phyloP scores from a whole-genome alignment of 805 yeast genomes.

The Teunomyces stri region DNA sequence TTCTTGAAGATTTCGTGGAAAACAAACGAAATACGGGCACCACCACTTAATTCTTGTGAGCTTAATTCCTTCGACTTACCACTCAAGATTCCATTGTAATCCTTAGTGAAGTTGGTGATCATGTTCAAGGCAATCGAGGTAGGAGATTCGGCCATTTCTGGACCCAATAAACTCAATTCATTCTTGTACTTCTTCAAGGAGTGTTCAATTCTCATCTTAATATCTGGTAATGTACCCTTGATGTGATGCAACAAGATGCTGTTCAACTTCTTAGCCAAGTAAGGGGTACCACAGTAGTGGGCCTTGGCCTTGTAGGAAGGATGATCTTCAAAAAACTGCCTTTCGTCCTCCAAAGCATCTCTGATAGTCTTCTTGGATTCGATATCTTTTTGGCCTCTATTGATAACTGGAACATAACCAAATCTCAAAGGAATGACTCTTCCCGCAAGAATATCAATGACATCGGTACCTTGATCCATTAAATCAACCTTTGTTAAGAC shows the following conservation, averaged over 20 bases:
- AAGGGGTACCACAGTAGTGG: constrained; percentile 98
- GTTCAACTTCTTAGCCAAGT: constrained; percentile 87
- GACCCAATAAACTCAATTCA: constrained; percentile 76
- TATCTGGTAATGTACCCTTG: constrained; percentile 64
- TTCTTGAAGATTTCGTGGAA: constrained; percentile 94
- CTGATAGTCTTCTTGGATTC: constrained; percentile 83
- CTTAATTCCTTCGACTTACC: constrained; percentile 92
- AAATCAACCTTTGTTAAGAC: constrained; percentile 94
- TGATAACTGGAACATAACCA: constrained; percentile 87
- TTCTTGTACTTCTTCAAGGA: constrained; percentile 60
- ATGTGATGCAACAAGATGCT: constrained; percentile 87
- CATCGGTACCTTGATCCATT: constrained; percentile 98
- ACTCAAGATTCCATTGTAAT: constrained; percentile 83
- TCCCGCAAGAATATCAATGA: constrained; percentile 91
- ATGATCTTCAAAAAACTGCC: constrained; percentile 78
- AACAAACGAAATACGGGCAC: constrained; percentile 95
- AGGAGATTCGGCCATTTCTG: constrained; percentile 85
- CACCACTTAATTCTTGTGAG: constrained; percentile 90
- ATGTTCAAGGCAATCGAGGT: constrained; percentile 85
- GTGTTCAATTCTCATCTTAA: constrained; percentile 78
- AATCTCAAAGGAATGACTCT: constrained; percentile 91
- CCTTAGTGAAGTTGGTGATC: constrained; percentile 90
- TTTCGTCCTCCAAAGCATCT: constrained; percentile 81
- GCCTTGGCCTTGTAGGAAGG: constrained; percentile 90
- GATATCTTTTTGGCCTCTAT: constrained; percentile 94